Evolutionary conservation across 805 yeast genomes (phyloP), one percentile per base, ranked within the genome.

Genomic region (Scheffersomyces coipomensis): DNA sequence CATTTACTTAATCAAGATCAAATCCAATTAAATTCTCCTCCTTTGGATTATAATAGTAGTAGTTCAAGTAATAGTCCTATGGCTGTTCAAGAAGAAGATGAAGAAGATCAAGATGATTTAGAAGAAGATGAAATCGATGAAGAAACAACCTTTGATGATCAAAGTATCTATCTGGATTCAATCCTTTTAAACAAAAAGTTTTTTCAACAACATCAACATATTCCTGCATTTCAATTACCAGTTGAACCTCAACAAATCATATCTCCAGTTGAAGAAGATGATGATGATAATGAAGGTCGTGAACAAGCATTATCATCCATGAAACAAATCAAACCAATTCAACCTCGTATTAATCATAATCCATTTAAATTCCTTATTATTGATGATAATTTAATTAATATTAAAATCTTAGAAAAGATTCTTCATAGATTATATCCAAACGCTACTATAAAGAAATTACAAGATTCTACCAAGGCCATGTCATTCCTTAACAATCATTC

Each of bases 361-460:
- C 43, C 41, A 15, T 52, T 44, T 34, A 43, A 42, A 29, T 58
- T 60, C 42, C 41, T 60, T 19, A 45, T 67, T 12, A 73, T 70
- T 13, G 76, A 70, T 49, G 76, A 70, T 48, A 70, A 70, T 40
- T 47, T 56, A 16, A 67, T 70, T 39, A 68, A 70, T 45, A 50
- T 70, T 29, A 60, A 59, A 34, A 69, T 70, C 5, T 49, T 70
- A 38, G 51, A 50, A 22, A 58, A 57, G 22, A 52, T 68, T 8
- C 49, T 70, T 13, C 30, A 25, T 24, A 65, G 57, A 44, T 42
- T 69, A 17, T 70, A 61, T 42, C 73, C 73, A 4, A 48, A 55
- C 33, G 49, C 64, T 17, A 37, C 38, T 10, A 52, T 68, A 9
- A 52, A 51, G 10, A 55, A 56, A 24, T 47, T 61, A 8, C 56